phyloP scores from a whole-genome alignment of 2,329 filamentous ascomycete genomes.

The Botrytis hyacinthi region DNA sequence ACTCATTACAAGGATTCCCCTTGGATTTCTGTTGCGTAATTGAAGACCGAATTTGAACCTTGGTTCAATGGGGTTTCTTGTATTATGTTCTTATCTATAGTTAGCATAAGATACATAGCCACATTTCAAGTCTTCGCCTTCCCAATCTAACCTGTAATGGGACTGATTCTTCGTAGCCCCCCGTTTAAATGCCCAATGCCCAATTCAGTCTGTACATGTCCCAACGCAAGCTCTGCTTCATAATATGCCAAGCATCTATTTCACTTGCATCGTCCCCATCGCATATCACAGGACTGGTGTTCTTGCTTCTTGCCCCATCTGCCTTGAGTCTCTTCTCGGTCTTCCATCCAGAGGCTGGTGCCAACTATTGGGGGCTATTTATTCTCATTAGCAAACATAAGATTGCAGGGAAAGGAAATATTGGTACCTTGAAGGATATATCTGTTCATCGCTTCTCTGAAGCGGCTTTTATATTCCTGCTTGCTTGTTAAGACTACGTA shows the following conservation, averaged over 20 bases:
- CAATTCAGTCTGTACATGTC: background rate
- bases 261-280: too few species aligned
- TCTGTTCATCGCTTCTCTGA: constrained; percentile 94
- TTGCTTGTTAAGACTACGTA: constrained; percentile 4
- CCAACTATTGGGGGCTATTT: constrained; percentile 27
- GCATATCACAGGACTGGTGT: constrained; percentile 2
- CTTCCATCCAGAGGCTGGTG: constrained; percentile 25
- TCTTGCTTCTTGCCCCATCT: constrained; percentile 3
- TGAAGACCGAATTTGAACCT: background rate
- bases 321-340: constrained; percentile 19
- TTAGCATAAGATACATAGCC: background rate
- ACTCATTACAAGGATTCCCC: too few species aligned
- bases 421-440: constrained; percentile 50
- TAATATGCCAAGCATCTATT: background rate
- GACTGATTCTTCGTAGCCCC: background rate
- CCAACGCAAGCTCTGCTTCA: background rate
- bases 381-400: background rate
- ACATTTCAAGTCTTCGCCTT: background rate
- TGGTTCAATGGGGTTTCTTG: background rate
- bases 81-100: background rate
- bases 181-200: background rate
- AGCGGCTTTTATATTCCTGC: constrained; percentile 83
- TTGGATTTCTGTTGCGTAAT: background rate
- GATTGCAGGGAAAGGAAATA: background rate
- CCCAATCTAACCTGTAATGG: background rate